Evolutionary conservation across 306 rosid species (phyloP), one percentile per base, ranked within the genome.

Genomic region (Citrullus colocynthis): DNA sequence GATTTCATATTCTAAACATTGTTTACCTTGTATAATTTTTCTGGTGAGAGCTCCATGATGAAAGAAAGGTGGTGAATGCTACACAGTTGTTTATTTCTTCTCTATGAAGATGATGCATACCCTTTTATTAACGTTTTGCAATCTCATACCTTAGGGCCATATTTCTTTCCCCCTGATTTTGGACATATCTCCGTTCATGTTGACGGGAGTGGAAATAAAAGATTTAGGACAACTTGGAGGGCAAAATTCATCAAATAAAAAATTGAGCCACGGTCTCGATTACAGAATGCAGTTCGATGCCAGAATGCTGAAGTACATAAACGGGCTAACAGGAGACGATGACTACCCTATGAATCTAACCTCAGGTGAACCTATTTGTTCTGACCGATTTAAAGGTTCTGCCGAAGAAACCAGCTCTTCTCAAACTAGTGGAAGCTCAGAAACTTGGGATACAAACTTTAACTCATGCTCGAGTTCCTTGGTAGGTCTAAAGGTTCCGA

Each of bases 101-200:
- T 70, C 8, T 12, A 21, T 42, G 55, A 70, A 45, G 21, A 20
- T 42, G 75, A 70, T 24, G 42, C 24, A 7, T 24, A 0, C 28
- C 28, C 28, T 24, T 24, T 24, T 24, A 24, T 24, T 24, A 24
- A 24, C 28, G 28, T 24, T 24, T 5, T 21, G 44, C 28, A 49
- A 49, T 78, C 30, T 15, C 48, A 3, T 57, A 56, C 77, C 90
- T 81, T 85, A 90, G 98, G 98, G 97, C 36, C 93, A 89, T 80
- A 82, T 90, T 73, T 90, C 90, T 37, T 91, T 94, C 82, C 96
- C 98, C 3, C 78, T 90, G 85, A 81, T 78, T 81, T 87, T 94
- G 88, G 97, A 94, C 72, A 80, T 86, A 58, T 83, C 36, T 49
- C 79, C 89, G 51, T 94, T 92, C 92, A 88, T 83, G 86, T 88